Evolutionary conservation across 2,329 filamentous ascomycete genomes (phyloP).

Genomic region (Clarireedia homoeocarpa): DNA sequence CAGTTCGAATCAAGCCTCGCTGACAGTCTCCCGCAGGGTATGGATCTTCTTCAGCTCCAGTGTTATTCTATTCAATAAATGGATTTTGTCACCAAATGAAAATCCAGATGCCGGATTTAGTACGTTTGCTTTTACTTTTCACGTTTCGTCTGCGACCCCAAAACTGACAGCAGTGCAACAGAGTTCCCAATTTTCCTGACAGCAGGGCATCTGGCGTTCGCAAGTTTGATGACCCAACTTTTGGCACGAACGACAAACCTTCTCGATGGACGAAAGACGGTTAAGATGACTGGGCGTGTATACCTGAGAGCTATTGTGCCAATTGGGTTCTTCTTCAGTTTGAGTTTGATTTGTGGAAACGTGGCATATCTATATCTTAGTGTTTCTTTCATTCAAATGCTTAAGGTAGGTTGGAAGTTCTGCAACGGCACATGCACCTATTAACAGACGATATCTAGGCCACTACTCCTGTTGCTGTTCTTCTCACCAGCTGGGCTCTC

Average conservation of each 20-base stretch:
- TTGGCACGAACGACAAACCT: constrained; percentile 83
- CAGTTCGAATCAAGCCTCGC: constrained; percentile 1
- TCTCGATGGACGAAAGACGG: constrained; percentile 88
- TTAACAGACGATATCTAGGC: constrained; percentile 46
- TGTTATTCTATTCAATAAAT: constrained; percentile 99
- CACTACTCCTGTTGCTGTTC: constrained; percentile 87
- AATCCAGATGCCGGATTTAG: constrained; percentile 63
- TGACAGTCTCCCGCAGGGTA: constrained; percentile 43
- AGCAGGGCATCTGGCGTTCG: constrained; percentile 92
- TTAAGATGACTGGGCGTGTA: constrained; percentile 93
- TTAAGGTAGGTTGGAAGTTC: constrained; percentile 59
- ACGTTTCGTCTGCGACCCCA: background rate
- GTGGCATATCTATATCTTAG: constrained; percentile 91
- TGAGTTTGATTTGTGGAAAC: constrained; percentile 95
- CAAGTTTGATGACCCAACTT: constrained; percentile 88
- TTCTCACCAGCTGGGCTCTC: constrained; percentile 82
- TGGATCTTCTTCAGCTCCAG: constrained; percentile 92
- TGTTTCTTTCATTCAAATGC: constrained; percentile 98
- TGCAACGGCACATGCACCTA: background rate
- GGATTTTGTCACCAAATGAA: constrained; percentile 60
- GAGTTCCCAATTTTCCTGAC: constrained; percentile 75
- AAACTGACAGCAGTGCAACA: constrained; percentile 26
- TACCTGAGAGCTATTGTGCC: constrained; percentile 91
- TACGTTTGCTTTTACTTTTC: constrained; percentile 38
- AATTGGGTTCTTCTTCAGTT: constrained; percentile 90